Percentiles rank a stretch among this genome's conserved stretches.
Evolutionary conservation across 1,284 basidiomycete species (phyloP).

Genomic region (Pseudozyma hubeiensis): DNA sequence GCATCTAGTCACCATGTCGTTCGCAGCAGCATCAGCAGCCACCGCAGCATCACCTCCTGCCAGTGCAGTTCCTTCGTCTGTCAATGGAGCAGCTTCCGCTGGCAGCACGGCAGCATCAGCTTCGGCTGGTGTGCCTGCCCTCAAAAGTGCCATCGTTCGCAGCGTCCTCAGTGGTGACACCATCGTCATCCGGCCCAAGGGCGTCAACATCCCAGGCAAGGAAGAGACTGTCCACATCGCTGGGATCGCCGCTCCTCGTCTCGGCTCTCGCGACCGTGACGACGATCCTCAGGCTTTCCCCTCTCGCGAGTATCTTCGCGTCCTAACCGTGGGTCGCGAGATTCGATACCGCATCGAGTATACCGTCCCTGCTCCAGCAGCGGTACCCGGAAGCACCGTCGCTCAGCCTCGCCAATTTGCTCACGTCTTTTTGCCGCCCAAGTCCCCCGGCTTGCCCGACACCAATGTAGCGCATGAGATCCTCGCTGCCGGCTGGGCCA

Average conservation of each 20-base stretch:
- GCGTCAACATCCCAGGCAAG: conserved; percentile 55
- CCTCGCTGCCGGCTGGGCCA: conserved; percentile 88
- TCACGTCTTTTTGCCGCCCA: conserved; percentile 62
- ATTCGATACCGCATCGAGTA: conserved; percentile 82
- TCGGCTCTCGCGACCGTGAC: conserved; percentile 62
- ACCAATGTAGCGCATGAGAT: conserved; percentile 75
- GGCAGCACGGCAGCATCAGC: conserved; percentile 4
- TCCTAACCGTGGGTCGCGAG: conserved; percentile 87
- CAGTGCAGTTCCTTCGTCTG: conserved; percentile 13
- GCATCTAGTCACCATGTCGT: conserved; percentile 29
- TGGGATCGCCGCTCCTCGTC: conserved; percentile 61
- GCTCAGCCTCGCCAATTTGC: conserved; percentile 56
- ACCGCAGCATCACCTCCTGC: conserved; percentile 44
- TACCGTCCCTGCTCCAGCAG: conserved; percentile 76
- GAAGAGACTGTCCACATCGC: conserved; percentile 62
- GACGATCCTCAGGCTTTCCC: conserved; percentile 85
- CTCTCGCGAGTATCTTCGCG: conserved; percentile 89
- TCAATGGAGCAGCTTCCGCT: not conserved
- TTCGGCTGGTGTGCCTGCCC: conserved; percentile 32
- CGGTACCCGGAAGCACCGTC: conserved; percentile 80
- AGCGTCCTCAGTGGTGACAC: conserved; percentile 61
- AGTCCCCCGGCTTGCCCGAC: conserved; percentile 55
- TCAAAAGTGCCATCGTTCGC: conserved; percentile 64
- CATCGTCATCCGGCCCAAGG: conserved; percentile 60
- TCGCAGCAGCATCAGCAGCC: conserved; percentile 51